Evolutionary conservation across 352 stramenopile species (phyloP).

Genomic region (Globisporangium orthogonon): DNA sequence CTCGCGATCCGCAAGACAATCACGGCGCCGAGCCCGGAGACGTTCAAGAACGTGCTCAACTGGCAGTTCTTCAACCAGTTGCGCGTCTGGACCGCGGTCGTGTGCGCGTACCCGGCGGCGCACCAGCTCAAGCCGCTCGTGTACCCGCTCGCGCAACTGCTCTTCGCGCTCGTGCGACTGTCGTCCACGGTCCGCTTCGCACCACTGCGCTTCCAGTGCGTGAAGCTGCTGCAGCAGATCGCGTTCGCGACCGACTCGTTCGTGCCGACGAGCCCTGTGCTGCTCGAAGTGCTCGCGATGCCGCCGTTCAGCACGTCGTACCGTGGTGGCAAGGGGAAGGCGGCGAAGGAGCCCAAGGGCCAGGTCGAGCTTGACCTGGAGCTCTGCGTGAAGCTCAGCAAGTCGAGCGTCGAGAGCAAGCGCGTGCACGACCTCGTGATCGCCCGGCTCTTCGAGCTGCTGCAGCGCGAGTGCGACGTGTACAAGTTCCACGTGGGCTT

Average conservation of each 20-base stretch:
- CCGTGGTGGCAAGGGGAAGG: conserved; percentile 39
- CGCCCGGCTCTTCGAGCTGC: conserved; percentile 89
- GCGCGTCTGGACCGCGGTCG: conserved; percentile 94
- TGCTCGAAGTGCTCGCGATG: conserved; percentile 93
- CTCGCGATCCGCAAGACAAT: conserved; percentile 96
- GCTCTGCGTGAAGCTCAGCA: conserved; percentile 90
- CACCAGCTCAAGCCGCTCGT: conserved; percentile 90
- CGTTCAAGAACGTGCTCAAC: conserved; percentile 88
- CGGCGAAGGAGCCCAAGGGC: conserved; percentile 26
- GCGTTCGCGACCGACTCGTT: conserved; percentile 92
- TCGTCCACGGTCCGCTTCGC: conserved; percentile 77
- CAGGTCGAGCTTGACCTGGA: conserved; percentile 61
- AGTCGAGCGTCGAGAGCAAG: conserved; percentile 81
- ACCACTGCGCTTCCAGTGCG: conserved; percentile 95
- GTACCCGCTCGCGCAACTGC: conserved; percentile 93
- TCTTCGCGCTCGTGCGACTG: conserved; percentile 72
- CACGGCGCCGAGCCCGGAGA: conserved; percentile 89
- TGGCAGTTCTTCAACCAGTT: conserved; percentile 99
- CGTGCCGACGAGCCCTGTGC: conserved; percentile 91
- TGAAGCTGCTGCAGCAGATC: conserved; percentile 95
- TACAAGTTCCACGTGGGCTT: conserved; percentile 95
- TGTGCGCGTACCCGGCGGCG: conserved; percentile 84
- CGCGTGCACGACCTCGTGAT: conserved; percentile 89
- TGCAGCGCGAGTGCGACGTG: conserved; percentile 93
- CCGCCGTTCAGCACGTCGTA: conserved; percentile 88